A percentile compares a stretch with the other conserved stretches of the same genome.
Conservation (phyloP, 345 rosid species). For the Ceriops decandra region DNA sequence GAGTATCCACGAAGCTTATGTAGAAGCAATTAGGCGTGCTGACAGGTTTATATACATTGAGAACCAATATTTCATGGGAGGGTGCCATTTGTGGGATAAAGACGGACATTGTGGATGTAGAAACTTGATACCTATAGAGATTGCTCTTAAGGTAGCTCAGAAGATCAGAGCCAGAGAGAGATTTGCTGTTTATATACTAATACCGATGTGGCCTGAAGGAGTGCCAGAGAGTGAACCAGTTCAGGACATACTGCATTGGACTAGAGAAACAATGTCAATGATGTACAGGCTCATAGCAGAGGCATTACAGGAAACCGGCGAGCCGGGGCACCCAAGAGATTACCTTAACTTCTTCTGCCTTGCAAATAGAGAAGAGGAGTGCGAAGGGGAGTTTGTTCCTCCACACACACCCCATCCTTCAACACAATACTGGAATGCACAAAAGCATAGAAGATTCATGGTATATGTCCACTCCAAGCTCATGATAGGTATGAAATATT, state of each 20-base stretch:
- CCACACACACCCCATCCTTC: constrained; percentile 48
- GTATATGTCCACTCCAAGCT: constrained; percentile 90
- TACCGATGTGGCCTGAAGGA: constrained; percentile 99
- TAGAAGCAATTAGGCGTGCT: constrained; percentile 64
- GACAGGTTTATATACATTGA: constrained; percentile 85
- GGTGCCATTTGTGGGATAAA: constrained; percentile 68
- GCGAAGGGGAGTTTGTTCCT: constrained; percentile 48
- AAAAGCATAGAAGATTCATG: constrained; percentile 79
- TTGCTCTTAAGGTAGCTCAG: constrained; percentile 60
- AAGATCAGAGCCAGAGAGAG: constrained; percentile 63
- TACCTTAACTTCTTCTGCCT: constrained; percentile 85
- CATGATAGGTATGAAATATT: constrained; percentile 61
- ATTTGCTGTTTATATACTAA: constrained; percentile 69
- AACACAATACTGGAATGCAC: constrained; percentile 78
- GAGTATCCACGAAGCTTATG: constrained; percentile 79
- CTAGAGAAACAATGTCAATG: constrained; percentile 74
- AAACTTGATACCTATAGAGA: constrained; percentile 79
- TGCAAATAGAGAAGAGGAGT: constrained; percentile 75
- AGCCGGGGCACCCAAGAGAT: constrained; percentile 59
- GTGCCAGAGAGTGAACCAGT: constrained; percentile 74
- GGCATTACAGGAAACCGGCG: constrained; percentile 51
- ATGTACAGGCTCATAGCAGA: constrained; percentile 73
- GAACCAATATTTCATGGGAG: constrained; percentile 85
- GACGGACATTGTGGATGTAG: constrained; percentile 62
- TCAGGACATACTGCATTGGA: constrained; percentile 90